A percentile compares a stretch with the other conserved stretches of the same genome.
phyloP scores from a whole-genome alignment of 2,329 filamentous ascomycete species.

The Teratosphaeria gauchensis region DNA sequence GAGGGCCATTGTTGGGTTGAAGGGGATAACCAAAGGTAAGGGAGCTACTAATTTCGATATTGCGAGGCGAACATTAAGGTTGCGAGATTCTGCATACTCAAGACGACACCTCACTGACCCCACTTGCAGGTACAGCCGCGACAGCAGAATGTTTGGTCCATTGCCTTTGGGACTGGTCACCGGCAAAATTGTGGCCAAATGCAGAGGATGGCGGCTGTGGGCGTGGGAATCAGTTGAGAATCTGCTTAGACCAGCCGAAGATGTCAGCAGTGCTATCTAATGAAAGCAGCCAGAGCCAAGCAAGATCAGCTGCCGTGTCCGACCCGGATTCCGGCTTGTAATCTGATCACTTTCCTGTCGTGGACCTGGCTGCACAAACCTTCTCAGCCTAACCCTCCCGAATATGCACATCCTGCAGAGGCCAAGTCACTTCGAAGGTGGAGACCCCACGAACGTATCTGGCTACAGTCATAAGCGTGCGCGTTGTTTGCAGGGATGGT shows the following conservation, averaged over 20 bases:
- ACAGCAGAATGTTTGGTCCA: slow-evolving; percentile 80
- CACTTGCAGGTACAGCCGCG: slow-evolving; percentile 59
- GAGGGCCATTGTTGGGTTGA: slow-evolving; percentile 84
- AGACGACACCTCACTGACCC: not conserved
- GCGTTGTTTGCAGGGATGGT: too few species aligned
- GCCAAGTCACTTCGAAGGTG: too few species aligned
- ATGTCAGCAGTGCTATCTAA: not conserved
- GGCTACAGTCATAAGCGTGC: too few species aligned
- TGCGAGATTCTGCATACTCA: not conserved
- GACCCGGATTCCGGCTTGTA: too few species aligned
- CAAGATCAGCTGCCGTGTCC: too few species aligned
- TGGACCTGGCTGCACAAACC: too few species aligned
- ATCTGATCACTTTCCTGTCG: too few species aligned
- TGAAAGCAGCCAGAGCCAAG: not conserved
- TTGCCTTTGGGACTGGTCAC: slow-evolving; percentile 74
- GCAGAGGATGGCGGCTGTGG: not conserved
- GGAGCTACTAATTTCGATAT: not conserved
- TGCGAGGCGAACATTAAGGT: not conserved
- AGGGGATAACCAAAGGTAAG: slow-evolving; percentile 62
- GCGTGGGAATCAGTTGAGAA: not conserved
- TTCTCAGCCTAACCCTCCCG: too few species aligned
- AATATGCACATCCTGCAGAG: too few species aligned
- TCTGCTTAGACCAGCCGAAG: not conserved
- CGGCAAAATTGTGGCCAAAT: slow-evolving; percentile 54
- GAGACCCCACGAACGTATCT: too few species aligned